Conservation (phyloP, 768 basidiomycete species). For the Macrolepiota albuminosa region DNA sequence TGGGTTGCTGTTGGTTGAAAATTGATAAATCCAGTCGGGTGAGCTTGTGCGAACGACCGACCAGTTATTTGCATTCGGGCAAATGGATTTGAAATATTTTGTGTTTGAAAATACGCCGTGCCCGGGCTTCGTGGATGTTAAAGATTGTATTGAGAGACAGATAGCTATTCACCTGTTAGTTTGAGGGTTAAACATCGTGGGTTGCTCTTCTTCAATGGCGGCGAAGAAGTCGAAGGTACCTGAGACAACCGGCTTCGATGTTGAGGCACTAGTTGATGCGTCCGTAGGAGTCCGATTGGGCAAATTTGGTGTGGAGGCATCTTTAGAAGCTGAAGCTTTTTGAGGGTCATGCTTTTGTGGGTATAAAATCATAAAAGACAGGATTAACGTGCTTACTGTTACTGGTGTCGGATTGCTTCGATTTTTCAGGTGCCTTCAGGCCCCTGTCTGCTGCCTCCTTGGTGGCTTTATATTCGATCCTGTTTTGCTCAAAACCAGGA, state of each 20-base stretch:
- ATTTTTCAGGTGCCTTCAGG: constrained; percentile 17
- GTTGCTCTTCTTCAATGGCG: constrained; percentile 79
- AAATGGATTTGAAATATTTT: constrained; percentile 74
- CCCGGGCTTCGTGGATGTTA: constrained; percentile 34
- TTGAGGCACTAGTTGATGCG: constrained; percentile 14
- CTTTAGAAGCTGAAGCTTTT: not conserved
- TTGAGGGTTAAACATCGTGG: constrained; percentile 64
- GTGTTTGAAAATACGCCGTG: constrained; percentile 50
- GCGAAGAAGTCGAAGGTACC: constrained; percentile 78
- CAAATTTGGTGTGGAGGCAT: not conserved
- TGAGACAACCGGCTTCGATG: constrained; percentile 5
- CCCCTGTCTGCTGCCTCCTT: constrained; percentile 57
- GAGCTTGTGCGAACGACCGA: constrained; percentile 43
- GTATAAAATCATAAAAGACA: constrained; percentile 9
- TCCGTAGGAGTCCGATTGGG: constrained; percentile 4
- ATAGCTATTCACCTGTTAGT: constrained; percentile 42
- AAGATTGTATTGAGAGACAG: not conserved
- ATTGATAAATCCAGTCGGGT: constrained; percentile 54
- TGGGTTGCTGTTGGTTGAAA: constrained; percentile 44
- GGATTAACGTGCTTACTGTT: constrained; percentile 19
- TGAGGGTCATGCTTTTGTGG: not conserved
- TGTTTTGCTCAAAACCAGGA: constrained; percentile 94
- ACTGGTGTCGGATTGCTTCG: constrained; percentile 26
- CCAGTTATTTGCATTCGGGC: constrained; percentile 51
- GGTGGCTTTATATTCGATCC: constrained; percentile 85